Conservation (phyloP, 2,329 filamentous ascomycete species). For the Domatiomyces catenatus region DNA sequence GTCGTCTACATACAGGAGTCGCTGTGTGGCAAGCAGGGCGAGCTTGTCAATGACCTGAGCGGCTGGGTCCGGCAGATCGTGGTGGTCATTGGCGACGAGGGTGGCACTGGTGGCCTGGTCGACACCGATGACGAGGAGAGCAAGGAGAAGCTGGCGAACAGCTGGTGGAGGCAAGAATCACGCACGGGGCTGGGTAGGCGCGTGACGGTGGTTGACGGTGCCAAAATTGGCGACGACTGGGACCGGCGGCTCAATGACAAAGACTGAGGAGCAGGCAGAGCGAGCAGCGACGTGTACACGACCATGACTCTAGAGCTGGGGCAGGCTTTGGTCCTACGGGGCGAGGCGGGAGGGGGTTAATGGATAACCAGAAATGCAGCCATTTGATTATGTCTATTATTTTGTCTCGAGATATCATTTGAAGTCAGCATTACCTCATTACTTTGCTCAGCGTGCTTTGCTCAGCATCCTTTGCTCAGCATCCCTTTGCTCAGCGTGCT, state of each 20-base stretch:
- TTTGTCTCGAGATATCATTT: too few relatives aligned
- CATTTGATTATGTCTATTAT: too few relatives aligned
- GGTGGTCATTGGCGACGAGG: slow-evolving; percentile 42
- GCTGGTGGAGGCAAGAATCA: slow-evolving; percentile 68
- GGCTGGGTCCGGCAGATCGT: slow-evolving; percentile 48
- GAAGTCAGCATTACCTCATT: too few relatives aligned
- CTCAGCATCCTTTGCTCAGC: too few relatives aligned
- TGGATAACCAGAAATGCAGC: too few relatives aligned
- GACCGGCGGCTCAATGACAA: slow-evolving; percentile 56
- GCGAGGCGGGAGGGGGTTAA: background rate
- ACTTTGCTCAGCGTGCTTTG: too few relatives aligned
- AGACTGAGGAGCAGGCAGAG: slow-evolving; percentile 24
- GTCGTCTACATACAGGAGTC: slow-evolving; percentile 79
- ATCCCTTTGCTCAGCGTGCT: too few relatives aligned
- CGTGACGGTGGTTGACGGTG: slow-evolving; percentile 72
- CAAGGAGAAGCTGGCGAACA: slow-evolving; percentile 40
- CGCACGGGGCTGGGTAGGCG: slow-evolving; percentile 75
- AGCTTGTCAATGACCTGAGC: slow-evolving; percentile 51
- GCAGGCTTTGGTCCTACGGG: too few relatives aligned
- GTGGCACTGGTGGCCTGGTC: slow-evolving; percentile 56
- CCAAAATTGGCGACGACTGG: slow-evolving; percentile 77
- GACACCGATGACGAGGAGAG: slow-evolving; percentile 54
- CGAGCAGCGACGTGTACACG: background rate
- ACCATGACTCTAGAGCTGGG: background rate
- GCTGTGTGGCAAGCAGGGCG: slow-evolving; percentile 59